Base-by-base conservation (phyloP, 495 filamentous ascomycete genomes). In the Aspergillus mulundensis region DNA sequence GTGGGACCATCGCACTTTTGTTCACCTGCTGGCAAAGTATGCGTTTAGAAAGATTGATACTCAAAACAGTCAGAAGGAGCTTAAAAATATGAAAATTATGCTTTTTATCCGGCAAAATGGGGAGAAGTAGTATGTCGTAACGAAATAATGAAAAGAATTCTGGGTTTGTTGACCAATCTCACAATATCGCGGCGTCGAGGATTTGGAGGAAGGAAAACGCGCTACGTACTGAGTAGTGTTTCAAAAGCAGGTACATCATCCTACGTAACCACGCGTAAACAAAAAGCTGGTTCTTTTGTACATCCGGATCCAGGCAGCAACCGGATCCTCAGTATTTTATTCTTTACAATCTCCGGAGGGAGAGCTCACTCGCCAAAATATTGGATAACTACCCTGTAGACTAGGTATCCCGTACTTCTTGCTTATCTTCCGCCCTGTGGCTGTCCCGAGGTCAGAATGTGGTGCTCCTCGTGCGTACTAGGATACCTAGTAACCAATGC, bases 1-100 rank as follows among this genome's bases (percentile, higher is more conserved):
- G 72, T 53, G 76, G 78, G 21, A 77, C 66, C 80, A 83, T 81
- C 48, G 23, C 80, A 83, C 28, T 60, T 32, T 56, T 41, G 52
- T 60, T 46, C 23, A 48, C 54, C 32, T 18, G 30, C 34, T 8
- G 25, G 3, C 1, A 36, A 12, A 10, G 25, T 7, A 39, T 24
- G n/a, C 7, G 41, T 19, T 44, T 44, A 12, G 10, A 20, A 18
- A 16, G 11, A 24, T 40, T n/a, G 14, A 16, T 8, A 20, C 38
- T 11, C 16, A 42, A 41, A 51, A 40, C n/a, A 18, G 15, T 39
- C 34, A 21, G 3, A 15, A 53, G 41, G 38, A 34, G 16, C 21
- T n/a, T 25, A 30, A 23, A 30, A 32, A 30, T 12, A 16, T 23
- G 23, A 19, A 5, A 36, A 20, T 53, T 21, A 14, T 23, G 38